phyloP scores from a whole-genome alignment of 345 rosid species.

The Populus pruinosa region DNA sequence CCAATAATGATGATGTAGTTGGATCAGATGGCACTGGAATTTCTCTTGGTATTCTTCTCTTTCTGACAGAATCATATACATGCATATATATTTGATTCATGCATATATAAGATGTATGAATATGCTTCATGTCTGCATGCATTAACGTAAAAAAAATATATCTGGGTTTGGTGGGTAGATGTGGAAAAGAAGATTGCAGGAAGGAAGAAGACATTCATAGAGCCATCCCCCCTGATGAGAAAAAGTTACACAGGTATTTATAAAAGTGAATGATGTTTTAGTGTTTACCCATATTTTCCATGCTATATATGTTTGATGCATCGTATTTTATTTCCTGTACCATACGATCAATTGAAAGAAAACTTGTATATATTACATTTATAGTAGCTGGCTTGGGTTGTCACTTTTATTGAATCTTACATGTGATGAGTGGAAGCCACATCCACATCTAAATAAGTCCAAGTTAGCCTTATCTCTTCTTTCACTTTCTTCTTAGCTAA shows the following conservation, averaged over 20 bases:
- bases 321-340: no score
- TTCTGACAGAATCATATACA: background rate
- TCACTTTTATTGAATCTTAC: background rate
- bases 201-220: constrained; percentile 41
- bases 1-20: constrained; percentile 29
- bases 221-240: constrained; percentile 42
- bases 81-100: background rate
- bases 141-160: background rate
- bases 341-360: background rate
- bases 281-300: constrained; percentile 4
- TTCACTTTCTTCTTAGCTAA: constrained; percentile 42
- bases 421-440: constrained; percentile 12
- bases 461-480: constrained; percentile 12
- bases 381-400: background rate
- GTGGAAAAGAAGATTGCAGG: constrained; percentile 36
- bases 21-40: constrained; percentile 26
- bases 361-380: background rate
- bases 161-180: constrained; percentile 36
- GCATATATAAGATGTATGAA: background rate
- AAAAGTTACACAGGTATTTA: constrained; percentile 70
- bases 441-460: constrained; percentile 9
- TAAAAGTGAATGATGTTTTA: background rate
- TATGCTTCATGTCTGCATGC: background rate
- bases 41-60: constrained; percentile 29
- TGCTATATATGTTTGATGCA: background rate